Conservation (phyloP, 768 basidiomycete genomes). For the Termitomyces titanicus region DNA sequence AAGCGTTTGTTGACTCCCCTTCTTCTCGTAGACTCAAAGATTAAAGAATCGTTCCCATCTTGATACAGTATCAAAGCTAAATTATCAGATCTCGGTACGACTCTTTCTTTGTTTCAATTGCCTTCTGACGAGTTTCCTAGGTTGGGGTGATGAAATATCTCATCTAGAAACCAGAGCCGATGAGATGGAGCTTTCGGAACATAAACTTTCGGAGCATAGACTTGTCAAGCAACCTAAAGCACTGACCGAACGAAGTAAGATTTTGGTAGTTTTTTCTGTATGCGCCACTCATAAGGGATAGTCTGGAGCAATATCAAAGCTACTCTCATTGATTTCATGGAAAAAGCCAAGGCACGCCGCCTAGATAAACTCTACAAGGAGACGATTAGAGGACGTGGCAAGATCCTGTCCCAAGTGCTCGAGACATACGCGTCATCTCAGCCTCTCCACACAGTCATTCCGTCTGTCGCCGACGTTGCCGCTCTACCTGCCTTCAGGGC, state of each 20-base stretch:
- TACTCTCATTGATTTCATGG: constrained; percentile 13
- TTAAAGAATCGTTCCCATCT: background rate
- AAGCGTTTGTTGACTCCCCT: constrained; percentile 6
- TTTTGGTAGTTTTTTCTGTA: background rate
- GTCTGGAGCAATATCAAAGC: constrained; percentile 17
- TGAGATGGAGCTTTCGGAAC: background rate
- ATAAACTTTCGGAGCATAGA: constrained; percentile 7
- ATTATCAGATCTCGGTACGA: constrained; percentile 2
- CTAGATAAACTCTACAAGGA: constrained; percentile 1
- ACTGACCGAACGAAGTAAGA: constrained; percentile 9
- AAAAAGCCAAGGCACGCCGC: constrained; percentile 9
- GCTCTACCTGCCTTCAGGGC: constrained; percentile 10
- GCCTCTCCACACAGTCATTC: constrained; percentile 11
- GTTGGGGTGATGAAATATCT: constrained; percentile 15
- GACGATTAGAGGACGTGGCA: constrained; percentile 6
- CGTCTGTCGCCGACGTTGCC: constrained; percentile 14
- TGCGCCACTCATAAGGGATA: background rate
- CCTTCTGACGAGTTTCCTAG: background rate
- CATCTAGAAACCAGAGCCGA: background rate
- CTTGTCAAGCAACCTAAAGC: constrained; percentile 9
- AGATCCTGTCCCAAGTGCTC: constrained; percentile 7
- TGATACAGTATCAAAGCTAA: constrained; percentile 6
- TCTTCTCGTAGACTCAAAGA: background rate
- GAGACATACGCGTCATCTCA: constrained; percentile 8
- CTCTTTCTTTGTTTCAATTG: background rate